phyloP scores from a whole-genome alignment of 1,284 basidiomycete species.

The Sanghuangporus sanghuang region DNA sequence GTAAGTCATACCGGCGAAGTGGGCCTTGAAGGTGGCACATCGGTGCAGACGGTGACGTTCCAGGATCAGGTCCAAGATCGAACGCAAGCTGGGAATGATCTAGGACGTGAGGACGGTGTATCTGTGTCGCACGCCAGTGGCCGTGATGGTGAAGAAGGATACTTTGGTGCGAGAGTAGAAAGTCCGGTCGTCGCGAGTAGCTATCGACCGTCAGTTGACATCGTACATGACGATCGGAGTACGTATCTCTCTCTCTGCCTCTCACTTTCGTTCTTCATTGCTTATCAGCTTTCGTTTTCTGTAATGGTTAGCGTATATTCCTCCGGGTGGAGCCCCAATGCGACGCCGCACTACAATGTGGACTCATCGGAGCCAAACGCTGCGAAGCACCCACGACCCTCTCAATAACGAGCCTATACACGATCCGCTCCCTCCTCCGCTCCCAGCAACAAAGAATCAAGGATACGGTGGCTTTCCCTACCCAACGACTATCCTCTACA shows the following conservation, averaged over 20 bases:
- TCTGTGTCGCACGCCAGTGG: not conserved
- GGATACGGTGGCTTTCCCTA: slow-evolving; percentile 89
- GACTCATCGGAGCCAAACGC: not conserved
- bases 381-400: not conserved
- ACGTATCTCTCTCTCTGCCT: not conserved
- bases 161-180: not conserved
- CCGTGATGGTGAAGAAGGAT: not conserved
- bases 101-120: not conserved
- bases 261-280: not conserved
- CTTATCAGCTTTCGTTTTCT: not conserved
- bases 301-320: not conserved
- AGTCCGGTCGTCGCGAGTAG: not conserved
- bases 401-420: not conserved
- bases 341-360: not conserved
- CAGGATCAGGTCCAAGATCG: not conserved
- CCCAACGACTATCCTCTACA: slow-evolving; percentile 54
- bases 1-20: not conserved
- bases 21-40: not conserved
- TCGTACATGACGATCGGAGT: slow-evolving; percentile 7
- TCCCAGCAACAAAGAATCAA: slow-evolving; percentile 23
- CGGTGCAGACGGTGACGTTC: not conserved
- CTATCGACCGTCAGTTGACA: not conserved
- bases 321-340: slow-evolving; percentile 6
- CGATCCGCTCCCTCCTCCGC: not conserved
- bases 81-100: no score